phyloP scores from a whole-genome alignment of 768 basidiomycete species.

The Mycena haematopus region DNA sequence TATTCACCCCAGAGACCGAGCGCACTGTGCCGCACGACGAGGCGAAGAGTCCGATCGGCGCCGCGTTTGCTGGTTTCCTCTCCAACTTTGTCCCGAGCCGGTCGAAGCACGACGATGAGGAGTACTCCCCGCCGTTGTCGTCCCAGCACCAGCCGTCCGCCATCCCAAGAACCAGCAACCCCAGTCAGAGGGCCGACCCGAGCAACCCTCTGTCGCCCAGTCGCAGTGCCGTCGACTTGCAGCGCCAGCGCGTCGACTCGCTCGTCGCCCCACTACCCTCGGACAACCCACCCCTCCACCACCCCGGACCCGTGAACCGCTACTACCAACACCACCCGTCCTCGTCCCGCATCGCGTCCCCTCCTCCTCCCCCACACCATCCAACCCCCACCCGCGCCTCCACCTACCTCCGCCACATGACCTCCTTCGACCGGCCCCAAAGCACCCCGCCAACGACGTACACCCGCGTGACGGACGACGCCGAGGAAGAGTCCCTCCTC shows the following conservation, averaged over 20 bases:
- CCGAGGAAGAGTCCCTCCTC: conserved; percentile 30
- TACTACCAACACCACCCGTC: conserved; percentile 38
- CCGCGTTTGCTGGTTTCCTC: conserved; percentile 71
- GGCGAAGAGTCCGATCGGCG: conserved; percentile 47
- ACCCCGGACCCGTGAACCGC: conserved; percentile 29
- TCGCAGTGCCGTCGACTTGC: conserved; percentile 22
- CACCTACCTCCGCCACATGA: conserved; percentile 78
- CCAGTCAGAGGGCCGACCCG: neutral
- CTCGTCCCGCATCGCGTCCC: conserved; percentile 41
- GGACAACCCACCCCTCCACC: conserved; percentile 7
- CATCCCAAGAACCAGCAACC: neutral
- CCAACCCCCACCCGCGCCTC: conserved; percentile 61
- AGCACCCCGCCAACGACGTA: conserved; percentile 38
- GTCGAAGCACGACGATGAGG: conserved; percentile 29
- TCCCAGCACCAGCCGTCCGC: neutral
- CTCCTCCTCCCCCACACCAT: conserved; percentile 32
- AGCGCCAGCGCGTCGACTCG: conserved; percentile 18
- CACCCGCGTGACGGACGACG: conserved; percentile 33
- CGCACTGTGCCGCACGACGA: conserved; percentile 43
- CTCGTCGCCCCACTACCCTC: conserved; percentile 12
- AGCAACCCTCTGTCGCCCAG: conserved; percentile 11
- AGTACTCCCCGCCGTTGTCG: conserved; percentile 28
- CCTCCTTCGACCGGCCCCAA: conserved; percentile 47
- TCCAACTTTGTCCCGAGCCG: conserved; percentile 60
- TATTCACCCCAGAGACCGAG: conserved; percentile 87